Evolutionary conservation across 805 yeast genomes (phyloP).

Genomic region (Jamesozyma piceae): DNA sequence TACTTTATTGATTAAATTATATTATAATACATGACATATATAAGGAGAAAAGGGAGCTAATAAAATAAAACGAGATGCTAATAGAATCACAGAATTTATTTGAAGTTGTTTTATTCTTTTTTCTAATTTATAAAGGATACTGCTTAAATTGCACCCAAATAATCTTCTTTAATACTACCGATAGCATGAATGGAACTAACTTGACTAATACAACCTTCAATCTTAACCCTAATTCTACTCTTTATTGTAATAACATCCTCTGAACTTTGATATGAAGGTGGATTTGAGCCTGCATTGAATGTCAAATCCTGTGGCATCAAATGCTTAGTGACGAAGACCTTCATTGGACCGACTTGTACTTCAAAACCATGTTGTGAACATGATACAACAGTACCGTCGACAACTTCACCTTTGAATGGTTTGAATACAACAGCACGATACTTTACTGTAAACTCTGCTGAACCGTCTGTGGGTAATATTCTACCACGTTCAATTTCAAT

Average conservation of each 20-base stretch:
- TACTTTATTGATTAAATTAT: too few relatives aligned
- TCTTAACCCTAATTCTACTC: conserved; percentile 84
- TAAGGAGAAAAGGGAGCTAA: not conserved
- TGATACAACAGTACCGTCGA: conserved; percentile 89
- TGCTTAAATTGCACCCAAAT: conserved; percentile 64
- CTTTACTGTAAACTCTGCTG: conserved; percentile 93
- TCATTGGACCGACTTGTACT: conserved; percentile 95
- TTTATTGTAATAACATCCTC: conserved; percentile 95
- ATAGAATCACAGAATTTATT: too few relatives aligned
- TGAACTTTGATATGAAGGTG: conserved; percentile 94
- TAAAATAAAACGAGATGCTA: too few relatives aligned
- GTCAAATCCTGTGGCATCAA: conserved; percentile 89
- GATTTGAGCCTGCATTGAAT: conserved; percentile 90
- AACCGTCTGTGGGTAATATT: conserved; percentile 82
- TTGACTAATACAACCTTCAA: conserved; percentile 95
- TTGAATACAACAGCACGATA: conserved; percentile 96
- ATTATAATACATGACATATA: not conserved
- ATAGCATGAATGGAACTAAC: conserved; percentile 96
- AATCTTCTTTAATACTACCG: conserved; percentile 96
- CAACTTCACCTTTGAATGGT: conserved; percentile 98
- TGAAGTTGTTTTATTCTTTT: too few relatives aligned
- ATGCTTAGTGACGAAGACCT: conserved; percentile 90
- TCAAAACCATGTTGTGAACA: conserved; percentile 94
- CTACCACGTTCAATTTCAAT: conserved; percentile 93
- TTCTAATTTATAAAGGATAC: not conserved